phyloP scores from a whole-genome alignment of 2,329 filamentous ascomycete genomes.

The Sphaerulina populicola region DNA sequence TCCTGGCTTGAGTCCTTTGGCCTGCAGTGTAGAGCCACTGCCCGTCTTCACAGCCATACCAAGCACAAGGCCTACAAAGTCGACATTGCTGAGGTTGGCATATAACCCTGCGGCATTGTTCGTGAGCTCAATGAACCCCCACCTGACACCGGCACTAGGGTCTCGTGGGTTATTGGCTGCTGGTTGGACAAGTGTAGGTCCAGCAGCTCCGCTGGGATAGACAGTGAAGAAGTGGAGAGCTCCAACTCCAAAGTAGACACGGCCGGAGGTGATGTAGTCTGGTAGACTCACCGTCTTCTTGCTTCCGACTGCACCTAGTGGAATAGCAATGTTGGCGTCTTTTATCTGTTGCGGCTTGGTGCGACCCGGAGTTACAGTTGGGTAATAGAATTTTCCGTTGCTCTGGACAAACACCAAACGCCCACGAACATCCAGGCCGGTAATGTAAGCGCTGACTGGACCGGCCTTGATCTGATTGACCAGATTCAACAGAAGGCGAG shows the following conservation, averaged over 20 bases:
- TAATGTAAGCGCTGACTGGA: slow-evolving; percentile 39
- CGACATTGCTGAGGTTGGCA: slow-evolving; percentile 13
- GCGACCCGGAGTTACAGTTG: slow-evolving; percentile 29
- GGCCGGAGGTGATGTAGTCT: slow-evolving; percentile 35
- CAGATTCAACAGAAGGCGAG: slow-evolving; percentile 21
- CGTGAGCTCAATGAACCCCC: slow-evolving; percentile 40
- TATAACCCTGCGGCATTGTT: slow-evolving; percentile 24
- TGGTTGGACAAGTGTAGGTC: slow-evolving; percentile 42
- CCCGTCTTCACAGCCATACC: slow-evolving; percentile 14
- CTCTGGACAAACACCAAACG: slow-evolving; percentile 38
- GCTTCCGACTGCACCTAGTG: slow-evolving; percentile 33
- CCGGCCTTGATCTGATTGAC: slow-evolving; percentile 38
- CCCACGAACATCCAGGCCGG: slow-evolving; percentile 36
- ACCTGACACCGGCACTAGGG: slow-evolving; percentile 36
- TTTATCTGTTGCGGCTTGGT: slow-evolving; percentile 31
- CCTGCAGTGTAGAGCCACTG: not conserved
- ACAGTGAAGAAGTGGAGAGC: slow-evolving; percentile 40
- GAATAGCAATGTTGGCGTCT: slow-evolving; percentile 35
- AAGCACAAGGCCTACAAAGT: slow-evolving; percentile 37
- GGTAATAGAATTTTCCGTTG: slow-evolving; percentile 38
- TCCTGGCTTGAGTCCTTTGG: not conserved
- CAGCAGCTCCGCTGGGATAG: slow-evolving; percentile 21
- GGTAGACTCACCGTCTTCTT: slow-evolving; percentile 37
- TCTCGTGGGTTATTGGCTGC: slow-evolving; percentile 36
- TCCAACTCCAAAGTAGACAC: slow-evolving; percentile 42